Percentiles rank a stretch among this genome's conserved stretches.
Evolutionary conservation across 768 basidiomycete species (phyloP).

Genomic region (Tricholomella constricta): DNA sequence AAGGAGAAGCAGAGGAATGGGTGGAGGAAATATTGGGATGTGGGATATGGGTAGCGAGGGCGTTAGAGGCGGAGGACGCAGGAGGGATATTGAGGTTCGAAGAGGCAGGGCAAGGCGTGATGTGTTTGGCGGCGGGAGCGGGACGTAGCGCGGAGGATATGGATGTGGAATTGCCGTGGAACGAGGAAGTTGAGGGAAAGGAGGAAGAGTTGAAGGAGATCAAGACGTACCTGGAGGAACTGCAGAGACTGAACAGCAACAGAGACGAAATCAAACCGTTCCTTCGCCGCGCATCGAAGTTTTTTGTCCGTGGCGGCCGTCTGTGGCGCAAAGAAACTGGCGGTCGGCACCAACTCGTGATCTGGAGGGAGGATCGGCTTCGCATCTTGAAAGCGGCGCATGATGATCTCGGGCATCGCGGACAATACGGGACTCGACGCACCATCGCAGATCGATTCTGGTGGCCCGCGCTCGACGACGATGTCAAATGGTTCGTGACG

Average conservation of each 20-base stretch:
- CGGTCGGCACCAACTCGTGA: slow-evolving; percentile 22
- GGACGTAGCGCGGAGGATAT: not conserved
- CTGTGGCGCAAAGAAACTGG: slow-evolving; percentile 1
- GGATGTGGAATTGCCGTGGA: not conserved
- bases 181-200: not conserved
- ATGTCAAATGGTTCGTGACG: slow-evolving; percentile 32
- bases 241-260: not conserved
- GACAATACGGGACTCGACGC: slow-evolving; percentile 4
- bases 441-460: slow-evolving; percentile 18
- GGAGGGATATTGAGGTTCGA: not conserved
- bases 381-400: slow-evolving; percentile 23
- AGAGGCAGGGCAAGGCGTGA: not conserved
- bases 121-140: not conserved
- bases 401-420: slow-evolving; percentile 22
- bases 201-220: not conserved
- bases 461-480: slow-evolving; percentile 22
- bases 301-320: not conserved
- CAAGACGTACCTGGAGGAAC: not conserved
- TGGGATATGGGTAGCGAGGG: not conserved
- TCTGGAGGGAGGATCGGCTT: slow-evolving; percentile 14
- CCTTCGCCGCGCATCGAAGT: not conserved
- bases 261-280: not conserved
- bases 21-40: not conserved
- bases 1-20: not conserved
- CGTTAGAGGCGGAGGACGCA: not conserved